Base-by-base conservation (phyloP, 805 yeast genomes). In the Zygosaccharomyces rouxii region DNA sequence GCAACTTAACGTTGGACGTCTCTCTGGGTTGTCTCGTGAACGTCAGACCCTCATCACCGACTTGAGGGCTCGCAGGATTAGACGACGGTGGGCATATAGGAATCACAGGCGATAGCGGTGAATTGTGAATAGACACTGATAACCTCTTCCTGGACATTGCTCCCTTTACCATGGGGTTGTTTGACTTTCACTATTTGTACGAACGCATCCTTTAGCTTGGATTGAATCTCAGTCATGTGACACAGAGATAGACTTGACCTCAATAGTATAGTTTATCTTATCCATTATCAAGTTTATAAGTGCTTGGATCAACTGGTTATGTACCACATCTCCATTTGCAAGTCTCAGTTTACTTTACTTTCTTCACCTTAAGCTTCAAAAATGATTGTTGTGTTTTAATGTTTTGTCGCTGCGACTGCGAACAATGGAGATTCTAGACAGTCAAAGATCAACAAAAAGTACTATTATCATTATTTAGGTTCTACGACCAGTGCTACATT, bases 401-500 rank as follows among this genome's bases (percentile, higher is more conserved):
- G 46, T 42, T 42, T 42, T 18, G 39, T 33, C n/a, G 38, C 7
- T 5, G 16, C 21, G 28, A 11, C 5, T 3, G 22, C n/a, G 7
- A n/a, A 31, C 38, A 30, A 23, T 7, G 5, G 21, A 23, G 26
- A 11, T 23, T 5, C 13, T 22, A 10, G 7, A 7, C n/a, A 13
- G 5, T 39, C 22, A 35, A 14, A 6, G 21, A 29, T 31, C 23
- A 31, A 29, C 45, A 30, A 11, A 28, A 31, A 33, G 28, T 19
- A 30, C 18, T 18, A 31, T 9, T 14, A 13, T 14, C 22, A 42
- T 42, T 42, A 14, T n/a, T 38, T 38, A 25, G 31, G 44, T 29
- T 41, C 26, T 22, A 68, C 70, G 9, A 71, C 55, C 55, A 85
- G 63, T 42, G 85, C 80, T 14, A 78, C 79, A 60, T 89, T 88